Evolutionary conservation across 768 basidiomycete species (phyloP).

Genomic region (Hypholoma fasciculare): DNA sequence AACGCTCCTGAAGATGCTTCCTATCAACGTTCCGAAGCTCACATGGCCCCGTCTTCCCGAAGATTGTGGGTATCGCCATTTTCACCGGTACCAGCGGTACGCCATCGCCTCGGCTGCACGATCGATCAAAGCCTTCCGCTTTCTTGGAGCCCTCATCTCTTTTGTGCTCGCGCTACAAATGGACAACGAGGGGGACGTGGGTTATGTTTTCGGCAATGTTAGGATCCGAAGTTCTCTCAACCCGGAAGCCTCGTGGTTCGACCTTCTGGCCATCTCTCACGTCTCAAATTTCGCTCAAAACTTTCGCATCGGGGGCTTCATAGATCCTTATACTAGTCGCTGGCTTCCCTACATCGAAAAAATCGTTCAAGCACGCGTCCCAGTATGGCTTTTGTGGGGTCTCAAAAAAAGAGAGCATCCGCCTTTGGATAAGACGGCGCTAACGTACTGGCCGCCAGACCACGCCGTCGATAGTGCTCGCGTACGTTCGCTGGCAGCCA

Average conservation of each 20-base stretch:
- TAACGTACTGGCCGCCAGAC: background rate
- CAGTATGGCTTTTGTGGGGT: background rate
- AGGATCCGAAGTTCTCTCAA: too few species aligned
- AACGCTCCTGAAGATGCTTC: background rate
- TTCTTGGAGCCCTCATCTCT: background rate
- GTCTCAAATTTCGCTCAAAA: background rate
- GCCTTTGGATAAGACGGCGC: background rate
- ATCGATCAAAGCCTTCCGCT: background rate
- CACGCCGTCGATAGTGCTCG: background rate
- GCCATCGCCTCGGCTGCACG: background rate
- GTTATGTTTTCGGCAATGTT: too few species aligned
- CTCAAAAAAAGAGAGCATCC: background rate
- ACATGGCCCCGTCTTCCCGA: background rate
- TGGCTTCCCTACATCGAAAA: background rate
- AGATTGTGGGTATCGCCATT: background rate
- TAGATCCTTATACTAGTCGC: background rate
- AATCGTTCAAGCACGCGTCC: background rate
- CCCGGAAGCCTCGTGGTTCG: background rate
- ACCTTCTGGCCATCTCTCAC: background rate
- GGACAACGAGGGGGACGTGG: background rate
- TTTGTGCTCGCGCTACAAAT: background rate
- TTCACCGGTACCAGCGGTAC: background rate
- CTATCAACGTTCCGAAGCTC: background rate
- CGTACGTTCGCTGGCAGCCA: background rate
- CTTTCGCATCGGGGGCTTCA: background rate